Evolutionary conservation across 1,284 basidiomycete genomes (phyloP), one percentile per base, ranked within the genome.

Genomic region (Tilletia horrida): DNA sequence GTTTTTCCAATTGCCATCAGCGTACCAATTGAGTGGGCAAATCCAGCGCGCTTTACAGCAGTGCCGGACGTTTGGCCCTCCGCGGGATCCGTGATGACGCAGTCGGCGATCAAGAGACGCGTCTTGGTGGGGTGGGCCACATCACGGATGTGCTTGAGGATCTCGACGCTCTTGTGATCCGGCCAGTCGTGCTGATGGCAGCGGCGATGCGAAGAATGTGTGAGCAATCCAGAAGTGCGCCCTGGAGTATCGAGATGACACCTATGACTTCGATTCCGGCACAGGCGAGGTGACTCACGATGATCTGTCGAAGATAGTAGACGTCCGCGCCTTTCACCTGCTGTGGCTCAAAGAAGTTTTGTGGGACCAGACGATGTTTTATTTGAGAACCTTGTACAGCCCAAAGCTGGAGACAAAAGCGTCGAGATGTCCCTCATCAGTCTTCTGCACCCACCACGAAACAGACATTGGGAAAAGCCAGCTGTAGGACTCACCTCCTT

Each of bases 301-400:
- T 40, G 42, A 67, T 40, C 13, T 48, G 45, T n/a, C 44, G 16
- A 2, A 67, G 18, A 31, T 50, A 50, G 63, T 67, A 67, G 61
- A 67, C 63, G 27, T 67, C 61, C 14, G 66, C 59, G 55, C 44
- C 61, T 16, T 62, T 40, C 8, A 63, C 66, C 1, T n/a, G 11
- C 29, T 67, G 66, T 14, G 59, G 27, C 63, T 63, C 27, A 25
- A 67, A 67, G 61, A 67, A 67, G 59, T 63, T 44, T 29, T 67
- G 66, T 8, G 42, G 35, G 23, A 59, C 45, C 43, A 67, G 62
- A 16, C 29, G 16, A 23, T 66, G 21, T 16, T 35, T 50, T 27
- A 31, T 14, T 16, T 62, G 44, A 16, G 43, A 42, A 7, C 42
- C 62, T n/a, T 27, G 45, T 27, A 25, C 40, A 9, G 29, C 29